phyloP scores from a whole-genome alignment of 2,329 filamentous ascomycete species.

The Colletotrichum siamense region DNA sequence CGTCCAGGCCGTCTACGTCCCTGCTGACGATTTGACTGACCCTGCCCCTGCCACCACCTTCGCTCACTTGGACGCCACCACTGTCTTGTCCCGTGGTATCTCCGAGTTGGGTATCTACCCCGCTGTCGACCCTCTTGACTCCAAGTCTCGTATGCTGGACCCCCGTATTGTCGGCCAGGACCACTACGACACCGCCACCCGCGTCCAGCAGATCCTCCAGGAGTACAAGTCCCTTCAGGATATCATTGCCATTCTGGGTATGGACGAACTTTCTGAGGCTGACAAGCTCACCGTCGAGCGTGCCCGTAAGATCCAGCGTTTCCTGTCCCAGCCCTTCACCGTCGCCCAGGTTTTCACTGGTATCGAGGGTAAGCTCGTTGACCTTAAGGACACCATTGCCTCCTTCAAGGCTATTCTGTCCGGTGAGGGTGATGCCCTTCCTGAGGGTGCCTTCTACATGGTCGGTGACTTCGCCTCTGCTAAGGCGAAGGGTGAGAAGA shows the following conservation, averaged over 20 bases:
- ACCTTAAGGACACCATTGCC: conserved; percentile 97
- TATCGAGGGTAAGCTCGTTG: conserved; percentile 96
- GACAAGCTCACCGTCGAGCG: conserved; percentile 99
- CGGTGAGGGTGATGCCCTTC: conserved; percentile 94
- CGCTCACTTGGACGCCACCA: conserved; percentile 99
- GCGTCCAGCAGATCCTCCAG: conserved; percentile 99
- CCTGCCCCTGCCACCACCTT: conserved; percentile 99
- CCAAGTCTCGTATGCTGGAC: conserved; percentile 99
- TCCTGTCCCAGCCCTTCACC: conserved; percentile 99
- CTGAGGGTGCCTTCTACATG: conserved; percentile 97
- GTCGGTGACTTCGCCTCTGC: conserved; percentile 95
- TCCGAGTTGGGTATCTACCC: conserved; percentile 99
- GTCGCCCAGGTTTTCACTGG: conserved; percentile 82
- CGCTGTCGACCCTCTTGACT: conserved; percentile 99
- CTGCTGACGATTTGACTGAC: conserved; percentile 99
- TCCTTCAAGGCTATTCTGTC: conserved; percentile 97
- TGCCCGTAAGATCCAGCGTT: conserved; percentile 99
- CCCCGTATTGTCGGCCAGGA: conserved; percentile 98
- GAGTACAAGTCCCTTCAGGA: conserved; percentile 99
- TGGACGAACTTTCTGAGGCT: conserved; percentile 99
- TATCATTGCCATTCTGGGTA: conserved; percentile 99
- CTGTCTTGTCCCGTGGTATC: conserved; percentile 99
- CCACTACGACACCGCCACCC: conserved; percentile 93
- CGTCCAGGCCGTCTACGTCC: conserved; percentile 99
- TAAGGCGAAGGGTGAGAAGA: conserved; percentile 98